Evolutionary conservation across 257 asterid species (phyloP), one percentile per base, ranked within the genome.

Genomic region (Gynochthodes officinalis): DNA sequence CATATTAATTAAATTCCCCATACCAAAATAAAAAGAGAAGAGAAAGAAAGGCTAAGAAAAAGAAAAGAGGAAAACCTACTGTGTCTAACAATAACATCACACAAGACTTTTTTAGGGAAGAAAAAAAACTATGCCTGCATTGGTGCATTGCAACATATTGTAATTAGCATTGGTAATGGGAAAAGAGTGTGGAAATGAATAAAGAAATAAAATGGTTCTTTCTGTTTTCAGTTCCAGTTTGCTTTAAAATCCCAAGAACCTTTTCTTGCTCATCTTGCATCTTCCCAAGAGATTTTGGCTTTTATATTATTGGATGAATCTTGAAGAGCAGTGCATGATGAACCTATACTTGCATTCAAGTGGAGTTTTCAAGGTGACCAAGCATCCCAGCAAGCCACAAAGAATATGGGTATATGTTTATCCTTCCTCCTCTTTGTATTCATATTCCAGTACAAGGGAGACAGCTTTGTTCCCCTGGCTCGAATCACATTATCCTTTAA

Each of bases 391-490:
- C 82, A 77, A 57, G 35, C 53, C 27, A 40, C 79, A 75, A 69
- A 77, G 71, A 81, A 77, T 78, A 76, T 78, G 82, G 80, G 77
- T 78, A 76, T 74, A 75, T 78, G 81, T 80, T 81, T 67, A 76
- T 81, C 76, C 74, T 71, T 67, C 80, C 63, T 70, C 76, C 12
- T 8, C 35, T 71, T 48, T 86, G 85, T 78, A 86, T 84, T 82
- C 80, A 68, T 78, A 86, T 84, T 84, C 84, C 80, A 76, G 71
- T 78, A 82, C 83, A 80, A 66, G 78, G 83, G 82, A 82, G 87
- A 82, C 89, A 82, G 18, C 88, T 80, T 78, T 86, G 90, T 82
- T 82, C 88, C 86, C 69, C 8, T 62, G 73, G 74, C 77, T 74
- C 76, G 76, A 78, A 67, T 73, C 82, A 69, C 82, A 69, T 83